These are phyloP conservation scores for Corchorus olitorius DNA, from an alignment of 345 rosid genomes.

Conservation along the genomic window DNA sequence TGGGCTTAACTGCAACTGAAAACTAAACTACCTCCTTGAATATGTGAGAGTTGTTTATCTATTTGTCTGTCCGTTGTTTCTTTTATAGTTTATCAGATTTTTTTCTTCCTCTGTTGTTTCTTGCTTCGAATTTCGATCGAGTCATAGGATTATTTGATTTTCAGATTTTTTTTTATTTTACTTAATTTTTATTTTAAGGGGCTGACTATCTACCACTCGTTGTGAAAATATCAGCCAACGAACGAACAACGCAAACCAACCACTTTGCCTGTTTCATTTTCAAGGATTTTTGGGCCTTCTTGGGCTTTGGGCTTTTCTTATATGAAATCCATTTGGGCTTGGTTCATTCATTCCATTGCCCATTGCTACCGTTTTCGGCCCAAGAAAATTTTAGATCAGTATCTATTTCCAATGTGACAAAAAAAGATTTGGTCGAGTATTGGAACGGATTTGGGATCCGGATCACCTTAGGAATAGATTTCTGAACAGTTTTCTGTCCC, in stretches of 20 bases:
- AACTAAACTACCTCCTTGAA: neutral
- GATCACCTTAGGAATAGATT: no score
- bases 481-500: no score
- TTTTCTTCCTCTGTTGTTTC: neutral
- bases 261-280: neutral
- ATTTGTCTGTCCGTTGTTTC: neutral
- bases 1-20: slow-evolving; percentile 10
- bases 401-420: no score
- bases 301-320: neutral
- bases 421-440: no score
- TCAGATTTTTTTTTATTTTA: neutral
- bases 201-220: slow-evolving; percentile 14
- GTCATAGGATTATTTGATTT: slow-evolving; percentile 8
- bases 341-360: neutral
- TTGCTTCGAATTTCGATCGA: neutral
- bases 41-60: neutral
- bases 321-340: no score
- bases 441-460: no score
- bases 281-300: neutral
- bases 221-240: slow-evolving; percentile 19
- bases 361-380: neutral
- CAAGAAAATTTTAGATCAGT: no score
- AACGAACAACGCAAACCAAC: neutral
- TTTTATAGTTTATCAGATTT: neutral
- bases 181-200: neutral